Evolutionary conservation across 2,329 filamentous ascomycete genomes (phyloP), one percentile per base, ranked within the genome.

Genomic region (Penicillium capsulatum): DNA sequence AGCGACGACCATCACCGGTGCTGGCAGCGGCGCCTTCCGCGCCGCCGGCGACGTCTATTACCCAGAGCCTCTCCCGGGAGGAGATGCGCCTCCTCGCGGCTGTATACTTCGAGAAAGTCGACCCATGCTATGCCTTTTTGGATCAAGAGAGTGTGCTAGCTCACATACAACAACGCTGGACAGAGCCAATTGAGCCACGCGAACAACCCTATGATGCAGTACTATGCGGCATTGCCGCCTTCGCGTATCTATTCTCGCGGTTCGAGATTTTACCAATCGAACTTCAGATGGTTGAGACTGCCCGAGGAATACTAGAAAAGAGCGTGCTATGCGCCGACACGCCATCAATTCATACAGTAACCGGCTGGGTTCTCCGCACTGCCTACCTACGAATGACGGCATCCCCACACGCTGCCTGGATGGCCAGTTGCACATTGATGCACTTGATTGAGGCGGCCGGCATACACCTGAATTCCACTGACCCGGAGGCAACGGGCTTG

Each of bases 381-480:
- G 61, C 73, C 0, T 79, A 79, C 42, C 59, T 80, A 7, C 67
- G 77, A 8, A 67, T 74, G 32, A 75, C 75, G 0, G 72, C 69
- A 2, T 69, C 73, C 2, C 75, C 75, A 1, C 72, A 80, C 42
- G 66, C 68, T 1, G 68, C 73, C 2, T 66, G 63, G 76, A 74
- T 79, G 61, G 74, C 76, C 0, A 78, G 73, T 45, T 78, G 72
- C 43, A 72, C 69, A 1, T 57, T 76, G 14, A 77, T 80, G 73
- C 77, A 80, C 47, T 66, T 79, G 34, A 63, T 77, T 2, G 77
- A 80, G 50, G 74, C 76, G 3, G 70, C 73, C 9, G 60, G 59
- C 9, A 50, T 65, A 2, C 62, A 66, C 22, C 44, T 63, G 7
- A 58, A 65, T 43, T 47, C 50, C 1, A 34, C 47, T 7, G 40